Evolutionary conservation across 768 basidiomycete species (phyloP), one percentile per base, ranked within the genome.

Genomic region (Lactifluus echinatus): DNA sequence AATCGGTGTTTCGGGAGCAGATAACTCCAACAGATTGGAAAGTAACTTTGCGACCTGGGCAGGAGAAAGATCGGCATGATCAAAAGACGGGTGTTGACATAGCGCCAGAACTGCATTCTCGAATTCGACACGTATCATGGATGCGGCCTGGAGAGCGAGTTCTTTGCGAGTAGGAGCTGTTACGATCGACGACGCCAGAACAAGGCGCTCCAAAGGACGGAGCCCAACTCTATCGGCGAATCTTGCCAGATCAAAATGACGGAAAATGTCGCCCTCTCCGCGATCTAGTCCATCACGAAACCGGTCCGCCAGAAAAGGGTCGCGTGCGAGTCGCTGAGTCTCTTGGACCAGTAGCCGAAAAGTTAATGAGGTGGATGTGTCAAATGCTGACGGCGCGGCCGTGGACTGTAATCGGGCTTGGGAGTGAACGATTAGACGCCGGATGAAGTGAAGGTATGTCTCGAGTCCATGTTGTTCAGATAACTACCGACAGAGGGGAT

Each of bases 361-460:
- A 14, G 89, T 87, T 48, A 93, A 75, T 47, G 85, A 79, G 39
- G 82, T 80, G 28, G 87, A 87, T n/a, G 85, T 73, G 67, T 89
- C 89, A 61, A 85, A 84, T 1, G 81, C 74, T 50, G 86, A 74
- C 24, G 82, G 77, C n/a, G 80, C 75, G 52, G 79, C 74, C 31
- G 79, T 72, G 23, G 83, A 76, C 23, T 80, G 69, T 43, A 88
- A 78, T 59, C 89, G 81, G 49, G 81, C 75, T 72, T 89, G 85
- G 23, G 91, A 90, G 64, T 92, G 89, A 52, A 87, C 83, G 68
- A 97, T 90, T 72, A 96, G 87, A 61, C 95, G 87, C 60, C 94
- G 90, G 64, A 99, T 90, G 76, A 96, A 96, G 73, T 99, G 94
- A 62, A 93, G 81, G 74, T 97, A 96, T 56, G 93, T 96, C 73